Evolutionary conservation across 1,284 basidiomycete genomes (phyloP), one percentile per base, ranked within the genome.

Genomic region (Boletus albobrunnescens): DNA sequence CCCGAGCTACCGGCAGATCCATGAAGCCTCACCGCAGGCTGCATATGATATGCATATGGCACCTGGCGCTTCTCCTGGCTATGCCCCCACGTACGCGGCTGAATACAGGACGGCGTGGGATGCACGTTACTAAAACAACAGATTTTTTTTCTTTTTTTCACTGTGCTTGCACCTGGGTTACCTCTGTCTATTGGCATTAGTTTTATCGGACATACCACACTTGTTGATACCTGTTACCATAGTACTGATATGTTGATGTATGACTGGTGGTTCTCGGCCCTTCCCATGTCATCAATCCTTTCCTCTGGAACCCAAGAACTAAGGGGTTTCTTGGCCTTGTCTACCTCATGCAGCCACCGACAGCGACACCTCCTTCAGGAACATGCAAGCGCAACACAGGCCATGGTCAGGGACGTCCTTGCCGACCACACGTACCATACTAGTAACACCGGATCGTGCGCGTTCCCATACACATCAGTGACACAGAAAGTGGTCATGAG

Each of bases 341-440:
- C 67, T 16, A 81, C n/a, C n/a, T n/a, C n/a, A n/a, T n/a, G n/a
- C 69, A 1, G 68, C 69, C 17, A 73, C 65, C 9, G 73, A 70
- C 30, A 65, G 59, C 13, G 61, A 59, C 9, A 57, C 56, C 26
- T 72, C 58, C 47, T 77, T 66, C 39, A 83, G 58, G 58, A 77
- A 82, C 23, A 56, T 52, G 77, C 73, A 20, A 77, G 44, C 3
- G 75, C 74, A 20, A 79, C 64, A 9, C 79, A 69, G 19, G 36
- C 69, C 62, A 64, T 68, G 45, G 16, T 47, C 50, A 23, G 75
- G 75, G 23, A 78, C 73, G 9, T 68, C 58, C 10, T 63, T 68
- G 5, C 81, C 81, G 20, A 83, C 67, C 81, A 83, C 14, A 79
- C 69, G 54, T 78, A 82, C 24, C n/a, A n/a, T n/a, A n/a, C n/a